A percentile compares a stretch with the other conserved stretches of the same genome.
These are phyloP conservation scores for Sporisorium scitamineum DNA, from an alignment of 1,284 basidiomycete genomes.

Conservation along the genomic window DNA sequence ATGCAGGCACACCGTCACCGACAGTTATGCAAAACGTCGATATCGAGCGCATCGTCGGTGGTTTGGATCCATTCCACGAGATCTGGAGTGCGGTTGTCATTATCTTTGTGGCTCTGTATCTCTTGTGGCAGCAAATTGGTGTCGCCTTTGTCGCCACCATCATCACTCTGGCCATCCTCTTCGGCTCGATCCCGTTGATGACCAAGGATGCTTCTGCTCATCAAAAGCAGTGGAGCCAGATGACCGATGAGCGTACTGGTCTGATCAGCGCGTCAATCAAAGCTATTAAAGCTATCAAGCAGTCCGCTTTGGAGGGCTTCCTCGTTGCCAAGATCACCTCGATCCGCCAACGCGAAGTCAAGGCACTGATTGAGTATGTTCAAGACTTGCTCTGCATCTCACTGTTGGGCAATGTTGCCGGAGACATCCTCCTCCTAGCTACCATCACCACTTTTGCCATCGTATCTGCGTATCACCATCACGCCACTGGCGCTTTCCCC, in stretches of 20 bases:
- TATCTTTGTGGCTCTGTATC: slow-evolving; percentile 43
- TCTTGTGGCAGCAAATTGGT: slow-evolving; percentile 50
- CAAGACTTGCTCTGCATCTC: slow-evolving; percentile 11
- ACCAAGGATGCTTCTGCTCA: slow-evolving; percentile 12
- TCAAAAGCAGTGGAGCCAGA: slow-evolving; percentile 45
- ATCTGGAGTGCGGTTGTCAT: slow-evolving; percentile 52
- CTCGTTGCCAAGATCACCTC: slow-evolving; percentile 29
- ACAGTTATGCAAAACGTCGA: slow-evolving; percentile 53
- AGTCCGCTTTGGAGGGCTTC: slow-evolving; percentile 48
- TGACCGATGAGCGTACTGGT: slow-evolving; percentile 47
- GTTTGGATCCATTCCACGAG: slow-evolving; percentile 39
- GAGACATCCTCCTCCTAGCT: slow-evolving; percentile 29
- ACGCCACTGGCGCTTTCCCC: slow-evolving; percentile 12
- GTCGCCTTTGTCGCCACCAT: slow-evolving; percentile 47
- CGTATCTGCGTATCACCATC: slow-evolving; percentile 8
- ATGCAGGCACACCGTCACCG: slow-evolving; percentile 27
- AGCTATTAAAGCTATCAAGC: slow-evolving; percentile 55
- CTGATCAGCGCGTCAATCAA: slow-evolving; percentile 36
- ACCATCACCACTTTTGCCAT: slow-evolving; percentile 37
- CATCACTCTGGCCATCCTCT: slow-evolving; percentile 22
- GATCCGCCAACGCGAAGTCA: slow-evolving; percentile 24
- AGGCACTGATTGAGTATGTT: slow-evolving; percentile 4
- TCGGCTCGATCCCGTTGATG: slow-evolving; percentile 38
- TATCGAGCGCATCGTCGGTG: slow-evolving; percentile 52
- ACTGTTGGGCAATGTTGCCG: slow-evolving; percentile 6